Evolutionary conservation across 257 asterid species (phyloP).

Genomic region (Osmanthus fragrans): DNA sequence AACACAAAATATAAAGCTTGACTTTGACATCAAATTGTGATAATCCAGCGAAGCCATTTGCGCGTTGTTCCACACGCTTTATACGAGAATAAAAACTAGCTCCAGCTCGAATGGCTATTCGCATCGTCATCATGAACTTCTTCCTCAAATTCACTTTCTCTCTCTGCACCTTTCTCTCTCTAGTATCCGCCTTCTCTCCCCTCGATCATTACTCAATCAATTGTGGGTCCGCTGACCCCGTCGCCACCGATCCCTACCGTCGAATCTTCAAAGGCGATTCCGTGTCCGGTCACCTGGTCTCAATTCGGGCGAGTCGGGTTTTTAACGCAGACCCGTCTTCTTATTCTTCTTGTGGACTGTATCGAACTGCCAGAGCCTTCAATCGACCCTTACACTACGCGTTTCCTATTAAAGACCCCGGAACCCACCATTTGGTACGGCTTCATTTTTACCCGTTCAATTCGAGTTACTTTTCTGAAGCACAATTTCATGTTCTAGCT

Average conservation of each 20-base stretch:
- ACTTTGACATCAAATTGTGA: background rate
- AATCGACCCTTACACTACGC: conserved; percentile 53
- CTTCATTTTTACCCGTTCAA: conserved; percentile 59
- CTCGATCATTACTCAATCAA: conserved; percentile 62
- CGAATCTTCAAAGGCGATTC: conserved; percentile 65
- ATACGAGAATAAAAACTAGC: conserved; percentile 8
- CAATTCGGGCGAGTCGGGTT: conserved; percentile 39
- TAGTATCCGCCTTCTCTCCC: conserved; percentile 53
- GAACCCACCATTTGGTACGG: conserved; percentile 73
- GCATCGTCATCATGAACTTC: background rate
- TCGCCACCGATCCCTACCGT: conserved; percentile 53
- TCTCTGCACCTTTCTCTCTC: conserved; percentile 32
- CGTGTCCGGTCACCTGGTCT: conserved; percentile 34
- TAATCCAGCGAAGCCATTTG: background rate
- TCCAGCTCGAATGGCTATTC: conserved; percentile 39
- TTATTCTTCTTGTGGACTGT: conserved; percentile 57
- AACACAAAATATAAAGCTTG: no score
- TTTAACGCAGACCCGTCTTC: conserved; percentile 34
- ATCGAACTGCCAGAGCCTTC: conserved; percentile 72
- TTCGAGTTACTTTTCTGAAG: conserved; percentile 29
- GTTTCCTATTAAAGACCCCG: conserved; percentile 54
- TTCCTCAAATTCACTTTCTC: conserved; percentile 20
- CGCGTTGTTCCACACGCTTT: background rate
- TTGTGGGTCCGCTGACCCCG: conserved; percentile 57
- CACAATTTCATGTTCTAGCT: conserved; percentile 78